phyloP scores from a whole-genome alignment of 495 filamentous ascomycete genomes.

The Xylona heveae region DNA sequence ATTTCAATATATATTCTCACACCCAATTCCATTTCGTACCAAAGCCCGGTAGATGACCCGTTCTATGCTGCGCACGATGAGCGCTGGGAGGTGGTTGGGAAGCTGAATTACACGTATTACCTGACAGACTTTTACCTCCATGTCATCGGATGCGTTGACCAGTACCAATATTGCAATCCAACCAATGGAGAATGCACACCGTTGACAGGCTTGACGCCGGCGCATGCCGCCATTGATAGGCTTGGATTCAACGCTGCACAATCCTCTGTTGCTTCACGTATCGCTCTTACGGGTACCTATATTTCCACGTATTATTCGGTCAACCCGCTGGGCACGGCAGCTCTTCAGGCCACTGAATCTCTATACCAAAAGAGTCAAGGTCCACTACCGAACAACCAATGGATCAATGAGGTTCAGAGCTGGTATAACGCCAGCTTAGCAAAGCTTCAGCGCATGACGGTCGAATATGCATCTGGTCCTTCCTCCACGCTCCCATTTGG shows the following conservation, averaged over 20 bases:
- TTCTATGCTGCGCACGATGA: conserved; percentile 6
- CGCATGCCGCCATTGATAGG: conserved; percentile 8
- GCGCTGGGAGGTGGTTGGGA: neutral
- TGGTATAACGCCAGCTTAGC: conserved; percentile 7
- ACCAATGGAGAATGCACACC: conserved; percentile 3
- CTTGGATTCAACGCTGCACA: conserved; percentile 24
- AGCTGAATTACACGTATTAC: neutral
- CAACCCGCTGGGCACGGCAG: conserved; percentile 13
- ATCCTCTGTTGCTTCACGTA: conserved; percentile 21
- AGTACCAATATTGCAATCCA: conserved; percentile 7
- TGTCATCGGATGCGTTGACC: conserved; percentile 9
- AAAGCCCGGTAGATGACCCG: conserved; percentile 7
- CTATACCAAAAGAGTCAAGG: conserved; percentile 7
- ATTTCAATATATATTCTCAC: conserved; percentile 1
- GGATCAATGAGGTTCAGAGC: conserved; percentile 12
- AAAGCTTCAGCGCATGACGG: conserved; percentile 3
- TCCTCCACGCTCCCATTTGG: neutral
- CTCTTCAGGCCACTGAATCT: conserved; percentile 10
- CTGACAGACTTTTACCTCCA: conserved; percentile 1
- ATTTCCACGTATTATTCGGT: conserved; percentile 15
- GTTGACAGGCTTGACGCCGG: neutral
- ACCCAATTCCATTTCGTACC: neutral
- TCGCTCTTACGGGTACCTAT: conserved; percentile 13
- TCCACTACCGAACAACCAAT: conserved; percentile 11
- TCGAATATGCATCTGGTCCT: conserved; percentile 7